Percentiles rank a stretch among this genome's conserved stretches.
Evolutionary conservation across 1,284 basidiomycete genomes (phyloP).

Genomic region (Cryptococcus amylolentus): DNA sequence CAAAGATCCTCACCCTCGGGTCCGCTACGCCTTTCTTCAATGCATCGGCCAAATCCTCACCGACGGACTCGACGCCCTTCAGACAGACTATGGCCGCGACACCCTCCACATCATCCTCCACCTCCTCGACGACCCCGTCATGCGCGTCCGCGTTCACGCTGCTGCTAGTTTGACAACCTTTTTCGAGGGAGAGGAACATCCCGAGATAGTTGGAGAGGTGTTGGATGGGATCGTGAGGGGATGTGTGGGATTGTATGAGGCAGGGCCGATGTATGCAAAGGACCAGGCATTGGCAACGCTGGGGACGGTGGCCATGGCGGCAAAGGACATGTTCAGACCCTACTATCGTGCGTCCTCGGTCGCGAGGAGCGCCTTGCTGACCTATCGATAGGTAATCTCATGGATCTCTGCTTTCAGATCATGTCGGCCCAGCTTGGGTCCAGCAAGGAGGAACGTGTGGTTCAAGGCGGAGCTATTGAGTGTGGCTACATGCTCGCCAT

Average conservation of each 20-base stretch:
- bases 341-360: slow-evolving; percentile 29
- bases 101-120: slow-evolving; percentile 64
- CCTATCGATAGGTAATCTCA: slow-evolving; percentile 21
- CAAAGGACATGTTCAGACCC: slow-evolving; percentile 54
- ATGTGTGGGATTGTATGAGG: slow-evolving; percentile 59
- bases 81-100: slow-evolving; percentile 23
- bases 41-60: slow-evolving; percentile 81
- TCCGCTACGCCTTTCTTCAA: slow-evolving; percentile 78
- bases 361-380: not conserved
- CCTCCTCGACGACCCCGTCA: slow-evolving; percentile 69
- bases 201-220: slow-evolving; percentile 63
- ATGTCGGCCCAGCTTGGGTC: slow-evolving; percentile 57
- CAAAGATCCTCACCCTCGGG: slow-evolving; percentile 70
- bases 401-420: slow-evolving; percentile 54
- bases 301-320: slow-evolving; percentile 65
- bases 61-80: slow-evolving; percentile 56
- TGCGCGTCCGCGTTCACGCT: slow-evolving; percentile 75
- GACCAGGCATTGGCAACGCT: slow-evolving; percentile 74
- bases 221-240: slow-evolving; percentile 71
- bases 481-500: slow-evolving; percentile 38
- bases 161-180: slow-evolving; percentile 84
- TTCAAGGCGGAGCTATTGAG: slow-evolving; percentile 77
- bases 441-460: slow-evolving; percentile 60
- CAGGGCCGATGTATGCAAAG: slow-evolving; percentile 62
- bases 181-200: slow-evolving; percentile 73